phyloP scores from a whole-genome alignment of 495 filamentous ascomycete genomes.

The Penicillium simplicissimum region DNA sequence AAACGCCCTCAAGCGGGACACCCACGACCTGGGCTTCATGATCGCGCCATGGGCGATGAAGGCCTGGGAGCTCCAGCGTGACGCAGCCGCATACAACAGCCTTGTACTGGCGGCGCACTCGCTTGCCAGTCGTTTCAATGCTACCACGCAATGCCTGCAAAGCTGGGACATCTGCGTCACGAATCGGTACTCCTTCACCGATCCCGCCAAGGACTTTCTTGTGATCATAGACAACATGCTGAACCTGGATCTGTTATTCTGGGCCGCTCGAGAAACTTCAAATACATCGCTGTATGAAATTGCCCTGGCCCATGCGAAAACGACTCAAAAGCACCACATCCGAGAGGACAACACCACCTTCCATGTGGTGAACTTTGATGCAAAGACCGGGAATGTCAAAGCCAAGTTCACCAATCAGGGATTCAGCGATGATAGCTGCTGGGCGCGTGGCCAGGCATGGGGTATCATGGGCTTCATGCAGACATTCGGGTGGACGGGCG shows the following conservation, averaged over 20 bases:
- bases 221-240: constrained; percentile 54
- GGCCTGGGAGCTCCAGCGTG: constrained; percentile 36
- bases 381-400: constrained; percentile 32
- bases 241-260: constrained; percentile 49
- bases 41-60: constrained; percentile 40
- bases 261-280: constrained; percentile 35
- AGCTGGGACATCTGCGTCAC: constrained; percentile 41
- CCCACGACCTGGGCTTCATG: constrained; percentile 52
- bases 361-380: constrained; percentile 44
- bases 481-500: constrained; percentile 43
- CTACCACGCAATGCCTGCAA: constrained; percentile 34
- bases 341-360: constrained; percentile 35
- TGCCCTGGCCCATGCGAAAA: constrained; percentile 39
- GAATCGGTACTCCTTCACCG: constrained; percentile 36
- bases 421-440: constrained; percentile 39
- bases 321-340: constrained; percentile 36
- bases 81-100: constrained; percentile 30
- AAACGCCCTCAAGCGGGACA: constrained; percentile 37
- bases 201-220: constrained; percentile 24
- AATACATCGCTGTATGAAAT: constrained; percentile 33
- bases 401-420: constrained; percentile 43
- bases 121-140: constrained; percentile 39
- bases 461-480: constrained; percentile 47
- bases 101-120: constrained; percentile 38
- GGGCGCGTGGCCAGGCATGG: constrained; percentile 51